phyloP scores from a whole-genome alignment of 2,329 filamentous ascomycete genomes.

The Scopulariopsis brevicaulis region DNA sequence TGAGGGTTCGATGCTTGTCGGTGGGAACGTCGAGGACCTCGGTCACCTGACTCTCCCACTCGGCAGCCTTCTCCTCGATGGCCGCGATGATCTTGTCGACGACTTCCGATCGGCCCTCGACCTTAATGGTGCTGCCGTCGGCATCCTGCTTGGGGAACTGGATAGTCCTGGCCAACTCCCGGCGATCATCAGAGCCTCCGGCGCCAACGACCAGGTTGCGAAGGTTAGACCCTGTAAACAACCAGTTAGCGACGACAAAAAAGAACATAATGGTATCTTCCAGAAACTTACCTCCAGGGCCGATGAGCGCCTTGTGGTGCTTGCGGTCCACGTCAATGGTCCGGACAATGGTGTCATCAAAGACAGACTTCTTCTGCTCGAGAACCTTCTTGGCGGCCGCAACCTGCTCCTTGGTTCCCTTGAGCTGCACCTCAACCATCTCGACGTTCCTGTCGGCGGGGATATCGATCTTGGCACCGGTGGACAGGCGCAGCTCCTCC shows the following conservation, averaged over 20 bases:
- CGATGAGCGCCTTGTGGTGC: conserved; percentile 83
- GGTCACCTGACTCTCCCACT: conserved; percentile 73
- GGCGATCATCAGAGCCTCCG: conserved; percentile 78
- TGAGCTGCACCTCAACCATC: conserved; percentile 78
- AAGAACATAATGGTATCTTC: neutral
- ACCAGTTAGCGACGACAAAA: conserved; percentile 5
- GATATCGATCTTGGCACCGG: conserved; percentile 84
- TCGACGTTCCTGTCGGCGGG: conserved; percentile 67
- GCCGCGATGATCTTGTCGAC: conserved; percentile 81
- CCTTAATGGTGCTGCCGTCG: conserved; percentile 70
- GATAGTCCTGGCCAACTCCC: conserved; percentile 76
- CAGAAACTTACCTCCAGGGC: conserved; percentile 62
- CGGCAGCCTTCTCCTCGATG: conserved; percentile 71
- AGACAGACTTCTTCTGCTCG: conserved; percentile 73
- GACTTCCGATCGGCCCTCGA: conserved; percentile 74
- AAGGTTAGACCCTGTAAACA: conserved; percentile 61
- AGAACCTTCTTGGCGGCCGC: conserved; percentile 85
- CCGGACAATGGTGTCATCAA: conserved; percentile 79
- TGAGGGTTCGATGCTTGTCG: conserved; percentile 82
- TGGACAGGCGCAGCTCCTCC: conserved; percentile 76
- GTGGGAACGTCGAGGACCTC: conserved; percentile 72
- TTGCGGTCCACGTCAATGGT: conserved; percentile 89
- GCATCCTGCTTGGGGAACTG: conserved; percentile 88
- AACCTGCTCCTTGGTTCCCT: conserved; percentile 85
- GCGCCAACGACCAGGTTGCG: conserved; percentile 78